Evolutionary conservation across 768 basidiomycete genomes (phyloP), one percentile per base, ranked within the genome.

Genomic region (Lyophyllum semitale): DNA sequence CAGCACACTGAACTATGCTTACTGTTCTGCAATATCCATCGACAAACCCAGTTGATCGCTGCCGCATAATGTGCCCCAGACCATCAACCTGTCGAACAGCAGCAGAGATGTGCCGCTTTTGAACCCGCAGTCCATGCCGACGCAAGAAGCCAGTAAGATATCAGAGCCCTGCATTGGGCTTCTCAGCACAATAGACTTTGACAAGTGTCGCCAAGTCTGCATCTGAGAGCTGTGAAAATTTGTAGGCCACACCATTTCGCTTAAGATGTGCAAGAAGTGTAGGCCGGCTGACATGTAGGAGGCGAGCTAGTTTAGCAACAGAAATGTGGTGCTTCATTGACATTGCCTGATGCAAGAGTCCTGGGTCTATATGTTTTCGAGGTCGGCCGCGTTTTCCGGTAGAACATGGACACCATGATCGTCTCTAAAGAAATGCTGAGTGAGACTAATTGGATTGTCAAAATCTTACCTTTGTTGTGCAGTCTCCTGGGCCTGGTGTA

Each of bases 141-240:
- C 66, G 50, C 3, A 74, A 56, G 57, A 62, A 66, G 1, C 70
- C 71, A 37, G 62, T 53, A 1, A 68, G 44, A 53, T 75, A 74
- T 1, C 62, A 44, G 3, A 71, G 11, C 1, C 73, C 68, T 5
- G 69, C 61, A 22, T 53, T 38, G 1, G 64, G 66, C 9, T 56
- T 58, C 5, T 7, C 6, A 63, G 4, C 53, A 50, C 4, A 66
- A 58, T 65, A 70, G 64, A n/a, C 4, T 26, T 54, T 47, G 46
- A 48, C 30, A 22, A 42, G 18, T 20, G 26, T 33, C 27, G 49
- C 48, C 1, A 50, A 40, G 15, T 55, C 48, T 2, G 37, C 12
- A 27, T 55, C 41, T 12, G 54, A 55, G 0, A 55, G 29, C 7
- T 30, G 13, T 18, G 54, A 49, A 33, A 55, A 54, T n/a, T 35